Percentiles rank a stretch among this genome's conserved stretches.
These are phyloP conservation scores for Prunus davidiana DNA, from an alignment of 306 rosid genomes.

Conservation along the genomic window DNA sequence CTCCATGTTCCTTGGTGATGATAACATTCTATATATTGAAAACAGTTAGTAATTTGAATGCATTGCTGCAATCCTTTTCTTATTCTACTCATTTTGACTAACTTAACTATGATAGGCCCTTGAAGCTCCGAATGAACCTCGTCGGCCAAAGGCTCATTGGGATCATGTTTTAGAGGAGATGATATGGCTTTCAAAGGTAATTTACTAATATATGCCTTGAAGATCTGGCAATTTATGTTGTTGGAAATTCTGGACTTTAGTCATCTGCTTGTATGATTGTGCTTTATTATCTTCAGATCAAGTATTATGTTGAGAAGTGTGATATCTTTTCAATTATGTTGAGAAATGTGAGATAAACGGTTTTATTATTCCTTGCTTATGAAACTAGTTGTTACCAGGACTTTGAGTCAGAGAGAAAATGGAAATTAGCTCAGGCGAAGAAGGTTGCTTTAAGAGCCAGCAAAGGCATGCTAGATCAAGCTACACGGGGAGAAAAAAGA, in stretches of 20 bases:
- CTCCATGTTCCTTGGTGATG: constrained; percentile 7
- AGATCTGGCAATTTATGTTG: constrained; percentile 8
- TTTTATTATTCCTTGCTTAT: constrained; percentile 20
- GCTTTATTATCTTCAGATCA: neutral
- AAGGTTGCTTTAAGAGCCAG: constrained; percentile 90
- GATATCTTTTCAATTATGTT: neutral
- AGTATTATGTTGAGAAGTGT: neutral
- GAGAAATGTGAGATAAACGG: neutral
- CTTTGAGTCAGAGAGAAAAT: constrained; percentile 97
- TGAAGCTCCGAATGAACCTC: constrained; percentile 86
- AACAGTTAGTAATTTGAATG: constrained; percentile 8
- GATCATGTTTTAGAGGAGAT: constrained; percentile 99
- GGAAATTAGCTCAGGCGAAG: constrained; percentile 94
- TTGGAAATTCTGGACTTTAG: neutral
- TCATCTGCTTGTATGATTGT: neutral
- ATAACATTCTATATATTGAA: neutral
- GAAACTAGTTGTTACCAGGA: constrained; percentile 53
- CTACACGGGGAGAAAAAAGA: constrained; percentile 95
- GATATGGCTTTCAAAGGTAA: constrained; percentile 96
- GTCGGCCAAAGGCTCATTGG: constrained; percentile 93
- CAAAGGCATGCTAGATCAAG: constrained; percentile 96
- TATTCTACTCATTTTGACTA: constrained; percentile 15
- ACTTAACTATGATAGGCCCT: constrained; percentile 55
- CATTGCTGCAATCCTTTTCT: constrained; percentile 11
- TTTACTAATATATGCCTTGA: constrained; percentile 20